These are phyloP conservation scores for Pulveroboletus sp. DNA, from an alignment of 768 basidiomycete genomes.

Conservation along the genomic window DNA sequence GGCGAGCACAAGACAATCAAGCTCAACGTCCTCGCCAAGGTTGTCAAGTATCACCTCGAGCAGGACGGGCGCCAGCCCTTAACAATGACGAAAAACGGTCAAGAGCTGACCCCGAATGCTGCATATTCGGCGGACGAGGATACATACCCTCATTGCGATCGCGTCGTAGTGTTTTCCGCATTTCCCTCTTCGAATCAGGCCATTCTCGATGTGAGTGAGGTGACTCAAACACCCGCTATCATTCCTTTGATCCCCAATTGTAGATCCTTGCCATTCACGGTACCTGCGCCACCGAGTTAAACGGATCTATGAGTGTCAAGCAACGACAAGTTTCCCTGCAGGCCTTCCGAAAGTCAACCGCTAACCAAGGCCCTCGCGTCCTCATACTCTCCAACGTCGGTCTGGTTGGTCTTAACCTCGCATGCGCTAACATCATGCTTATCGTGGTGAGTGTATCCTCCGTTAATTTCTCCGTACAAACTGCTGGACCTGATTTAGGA, in stretches of 20 bases:
- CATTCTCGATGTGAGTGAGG: slow-evolving; percentile 5
- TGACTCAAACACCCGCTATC: not conserved
- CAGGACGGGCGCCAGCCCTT: not conserved
- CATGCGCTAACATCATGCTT: slow-evolving; percentile 13
- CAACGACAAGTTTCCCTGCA: not conserved
- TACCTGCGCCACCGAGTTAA: slow-evolving; percentile 1
- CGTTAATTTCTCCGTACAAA: not conserved
- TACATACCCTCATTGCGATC: not conserved
- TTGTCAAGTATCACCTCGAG: not conserved
- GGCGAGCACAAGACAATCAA: not conserved
- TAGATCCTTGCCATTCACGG: slow-evolving; percentile 8
- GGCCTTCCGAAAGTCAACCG: slow-evolving; percentile 1
- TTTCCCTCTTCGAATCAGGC: slow-evolving; percentile 7
- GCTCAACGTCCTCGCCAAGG: slow-evolving; percentile 1
- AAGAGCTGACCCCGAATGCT: not conserved
- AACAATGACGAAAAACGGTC: not conserved
- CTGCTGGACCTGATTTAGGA: slow-evolving; percentile 8
- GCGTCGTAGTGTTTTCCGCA: slow-evolving; percentile 10
- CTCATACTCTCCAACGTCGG: slow-evolving; percentile 19
- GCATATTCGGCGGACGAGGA: not conserved
- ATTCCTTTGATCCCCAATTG: not conserved
- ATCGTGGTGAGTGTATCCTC: slow-evolving; percentile 4
- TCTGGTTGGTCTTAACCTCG: slow-evolving; percentile 11
- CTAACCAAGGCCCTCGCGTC: not conserved
- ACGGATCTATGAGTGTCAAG: slow-evolving; percentile 1